phyloP scores from a whole-genome alignment of 2,329 filamentous ascomycete species.

The Diplodia scrobiculata region DNA sequence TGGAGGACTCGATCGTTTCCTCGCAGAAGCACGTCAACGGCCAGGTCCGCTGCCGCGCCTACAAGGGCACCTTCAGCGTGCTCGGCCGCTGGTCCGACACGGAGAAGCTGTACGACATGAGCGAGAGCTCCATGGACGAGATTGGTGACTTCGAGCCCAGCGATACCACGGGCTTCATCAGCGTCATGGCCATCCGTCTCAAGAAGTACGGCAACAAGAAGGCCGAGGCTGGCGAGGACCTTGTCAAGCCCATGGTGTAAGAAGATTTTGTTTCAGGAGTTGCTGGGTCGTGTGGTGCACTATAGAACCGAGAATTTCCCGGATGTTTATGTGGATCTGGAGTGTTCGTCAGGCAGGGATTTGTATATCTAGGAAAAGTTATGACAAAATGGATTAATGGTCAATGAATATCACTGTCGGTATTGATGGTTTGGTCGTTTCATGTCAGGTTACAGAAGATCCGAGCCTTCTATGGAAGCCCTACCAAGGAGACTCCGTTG shows the following conservation, averaged over 20 bases:
- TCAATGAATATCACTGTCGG: not conserved
- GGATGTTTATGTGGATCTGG: not conserved
- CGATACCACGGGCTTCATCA: slow-evolving; percentile 70
- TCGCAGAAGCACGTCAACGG: slow-evolving; percentile 47
- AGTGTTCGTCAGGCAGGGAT: not conserved
- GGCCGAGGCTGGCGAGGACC: slow-evolving; percentile 29
- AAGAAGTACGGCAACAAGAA: slow-evolving; percentile 31
- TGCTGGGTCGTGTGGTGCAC: not conserved
- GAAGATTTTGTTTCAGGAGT: not conserved
- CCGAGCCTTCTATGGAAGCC: too few relatives aligned
- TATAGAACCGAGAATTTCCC: slow-evolving; percentile 5
- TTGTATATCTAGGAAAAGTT: slow-evolving; percentile 21
- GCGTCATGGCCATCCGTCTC: slow-evolving; percentile 63
- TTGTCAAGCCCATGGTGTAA: slow-evolving; percentile 22
- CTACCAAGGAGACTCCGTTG: too few relatives aligned
- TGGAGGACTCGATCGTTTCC: slow-evolving; percentile 60
- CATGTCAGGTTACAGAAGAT: not conserved
- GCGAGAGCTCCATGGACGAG: slow-evolving; percentile 70
- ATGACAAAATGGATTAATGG: slow-evolving; percentile 26
- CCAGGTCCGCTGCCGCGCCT: slow-evolving; percentile 62
- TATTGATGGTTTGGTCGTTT: not conserved
- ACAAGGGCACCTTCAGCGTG: slow-evolving; percentile 67
- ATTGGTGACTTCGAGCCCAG: slow-evolving; percentile 67
- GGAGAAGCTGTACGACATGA: slow-evolving; percentile 69
- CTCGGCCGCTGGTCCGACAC: slow-evolving; percentile 63